Percentiles rank a stretch among this genome's conserved stretches.
Conservation (phyloP, 345 rosid species). For the Xanthoceras sorbifolium region DNA sequence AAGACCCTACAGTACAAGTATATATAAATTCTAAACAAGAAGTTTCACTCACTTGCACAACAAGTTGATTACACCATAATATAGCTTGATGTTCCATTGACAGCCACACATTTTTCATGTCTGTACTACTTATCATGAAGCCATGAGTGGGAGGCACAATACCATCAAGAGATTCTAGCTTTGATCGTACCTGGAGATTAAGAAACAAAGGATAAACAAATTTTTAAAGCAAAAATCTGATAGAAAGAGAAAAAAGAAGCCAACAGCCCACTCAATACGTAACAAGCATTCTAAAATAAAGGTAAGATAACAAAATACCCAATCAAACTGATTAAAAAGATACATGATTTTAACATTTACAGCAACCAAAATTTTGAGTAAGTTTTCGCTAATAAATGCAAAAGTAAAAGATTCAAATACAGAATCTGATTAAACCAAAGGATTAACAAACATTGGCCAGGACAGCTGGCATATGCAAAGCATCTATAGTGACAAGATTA, state of each 20-base stretch:
- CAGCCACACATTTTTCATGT: constrained; percentile 94
- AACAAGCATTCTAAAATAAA: neutral
- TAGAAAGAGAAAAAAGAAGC: neutral
- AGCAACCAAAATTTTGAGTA: neutral
- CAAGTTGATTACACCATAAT: constrained; percentile 96
- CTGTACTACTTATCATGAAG: constrained; percentile 84
- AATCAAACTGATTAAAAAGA: neutral
- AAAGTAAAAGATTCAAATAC: neutral
- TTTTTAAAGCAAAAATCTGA: neutral
- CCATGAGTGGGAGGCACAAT: constrained; percentile 95
- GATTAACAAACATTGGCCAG: neutral
- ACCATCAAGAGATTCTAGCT: constrained; percentile 81
- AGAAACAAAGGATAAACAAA: constrained; percentile 16
- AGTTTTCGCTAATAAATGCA: neutral
- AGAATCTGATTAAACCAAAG: neutral
- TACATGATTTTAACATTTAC: neutral
- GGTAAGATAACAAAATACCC: neutral
- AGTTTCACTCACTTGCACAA: constrained; percentile 77
- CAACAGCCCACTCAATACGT: neutral
- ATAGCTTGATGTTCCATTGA: constrained; percentile 99
- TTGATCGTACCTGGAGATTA: constrained; percentile 71
- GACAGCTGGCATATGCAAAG: neutral
- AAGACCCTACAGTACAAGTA: constrained; percentile 25
- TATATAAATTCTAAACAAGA: constrained; percentile 12
- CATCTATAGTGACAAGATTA: neutral